phyloP scores from a whole-genome alignment of 176 grass and related monocot genomes.

The Triticum aestivum region IWGSC_CS_RefSeq_v2.1 NC_057803.1:551252646-551253145 shows the following conservation, averaged over 20 bases:
- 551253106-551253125: conserved; percentile 9
- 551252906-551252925: neutral
- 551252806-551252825: too few species aligned
- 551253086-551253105: neutral
- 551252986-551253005: neutral
- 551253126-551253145: neutral
- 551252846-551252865: too few species aligned
- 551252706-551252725: neutral
- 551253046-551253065: neutral
- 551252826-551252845: too few species aligned
- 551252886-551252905: too few species aligned
- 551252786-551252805: too few species aligned
- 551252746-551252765: neutral
- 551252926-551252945: neutral
- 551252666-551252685: conserved; percentile 35
- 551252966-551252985: neutral
- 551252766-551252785: neutral
- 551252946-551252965: neutral
- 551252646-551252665: conserved; percentile 35
- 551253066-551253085: too few species aligned
- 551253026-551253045: neutral
- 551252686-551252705: conserved; percentile 11
- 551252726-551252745: neutral
- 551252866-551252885: too few species aligned
- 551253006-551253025: neutral